Evolutionary conservation across 2,329 filamentous ascomycete genomes (phyloP), one percentile per base, ranked within the genome.

Genomic region (Canariomyces notabilis): DNA sequence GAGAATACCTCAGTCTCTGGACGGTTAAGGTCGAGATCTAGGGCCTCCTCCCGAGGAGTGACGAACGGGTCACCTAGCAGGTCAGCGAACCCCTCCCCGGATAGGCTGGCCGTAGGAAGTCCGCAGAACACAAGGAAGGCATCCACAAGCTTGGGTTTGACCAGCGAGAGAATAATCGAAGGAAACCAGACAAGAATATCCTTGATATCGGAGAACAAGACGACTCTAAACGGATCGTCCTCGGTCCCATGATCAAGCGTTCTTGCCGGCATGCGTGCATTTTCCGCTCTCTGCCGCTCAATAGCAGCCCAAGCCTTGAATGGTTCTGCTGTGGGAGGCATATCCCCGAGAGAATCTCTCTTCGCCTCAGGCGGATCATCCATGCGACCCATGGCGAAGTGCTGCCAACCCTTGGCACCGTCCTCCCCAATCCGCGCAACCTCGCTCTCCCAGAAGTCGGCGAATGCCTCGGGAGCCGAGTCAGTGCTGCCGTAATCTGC

Each of bases 401-500:
- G 59, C 2, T 59, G 62, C 89, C 89, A 96, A 1, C 89, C 89
- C 50, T 74, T 71, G 2, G 88, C 83, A 2, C 71, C 73, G 1
- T 67, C 59, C 56, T 97, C 91, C 8, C 91, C 91, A 44, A 95
- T 76, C 5, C 91, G 79, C 0, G 85, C 72, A 0, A 80, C 74
- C 60, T 96, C 91, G 46, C 82, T 87, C 49, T 95, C 89, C 93
- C 93, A 97, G 53, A 93, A 95, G 2, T 82, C 75, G 38, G 77
- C 70, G 51, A 95, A 86, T 0, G 61, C 59, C 2, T 65, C 60
- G 9, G 72, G 40, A 5, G 56, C 53, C 8, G 54, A 37, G n/a
- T 52, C 54, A 9, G 57, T 44, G 57, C 44, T 2, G 67, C 41
- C 5, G 60, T 45, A 3, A 57, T n/a, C n/a, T n/a, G n/a, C 42